A percentile compares a stretch with the other conserved stretches of the same genome.
phyloP scores from a whole-genome alignment of 257 asterid genomes.

The Solanum tacnaense region DNA sequence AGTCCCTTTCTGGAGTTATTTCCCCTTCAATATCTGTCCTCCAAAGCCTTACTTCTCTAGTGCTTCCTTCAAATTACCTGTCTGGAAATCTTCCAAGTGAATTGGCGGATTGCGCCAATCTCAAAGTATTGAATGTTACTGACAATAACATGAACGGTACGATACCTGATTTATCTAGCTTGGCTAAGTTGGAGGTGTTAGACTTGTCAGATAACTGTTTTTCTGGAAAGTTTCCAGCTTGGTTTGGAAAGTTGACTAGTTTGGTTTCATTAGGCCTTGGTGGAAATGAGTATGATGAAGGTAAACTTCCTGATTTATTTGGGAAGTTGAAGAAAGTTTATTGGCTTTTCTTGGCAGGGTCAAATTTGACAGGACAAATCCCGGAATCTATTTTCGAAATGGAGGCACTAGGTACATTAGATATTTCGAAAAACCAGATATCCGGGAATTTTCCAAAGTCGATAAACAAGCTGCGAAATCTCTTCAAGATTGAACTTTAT shows the following conservation, averaged over 20 bases:
- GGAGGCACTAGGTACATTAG: constrained; percentile 34
- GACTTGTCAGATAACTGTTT: constrained; percentile 53
- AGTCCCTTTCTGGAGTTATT: constrained; percentile 33
- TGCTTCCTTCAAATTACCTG: constrained; percentile 40
- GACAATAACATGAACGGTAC: constrained; percentile 44
- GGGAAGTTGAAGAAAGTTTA: constrained; percentile 27
- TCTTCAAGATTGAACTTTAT: constrained; percentile 68
- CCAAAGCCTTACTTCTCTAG: constrained; percentile 37
- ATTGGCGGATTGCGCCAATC: constrained; percentile 32
- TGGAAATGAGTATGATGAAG: constrained; percentile 37
- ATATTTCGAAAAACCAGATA: constrained; percentile 39
- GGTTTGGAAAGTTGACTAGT: constrained; percentile 32
- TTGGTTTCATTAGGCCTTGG: constrained; percentile 60
- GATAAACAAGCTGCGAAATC: constrained; percentile 42
- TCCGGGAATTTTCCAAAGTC: constrained; percentile 55
- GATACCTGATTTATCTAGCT: constrained; percentile 40
- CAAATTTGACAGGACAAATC: constrained; percentile 54
- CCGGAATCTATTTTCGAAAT: constrained; percentile 69
- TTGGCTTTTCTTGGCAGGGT: constrained; percentile 60
- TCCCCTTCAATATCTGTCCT: constrained; percentile 47
- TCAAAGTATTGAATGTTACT: constrained; percentile 54
- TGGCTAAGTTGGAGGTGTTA: constrained; percentile 28
- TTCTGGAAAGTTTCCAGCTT: constrained; percentile 62
- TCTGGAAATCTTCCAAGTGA: constrained; percentile 33
- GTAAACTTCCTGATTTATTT: constrained; percentile 44